phyloP scores from a whole-genome alignment of 108 stramenopile genomes.

The Mediolabrus comicus region DNA sequence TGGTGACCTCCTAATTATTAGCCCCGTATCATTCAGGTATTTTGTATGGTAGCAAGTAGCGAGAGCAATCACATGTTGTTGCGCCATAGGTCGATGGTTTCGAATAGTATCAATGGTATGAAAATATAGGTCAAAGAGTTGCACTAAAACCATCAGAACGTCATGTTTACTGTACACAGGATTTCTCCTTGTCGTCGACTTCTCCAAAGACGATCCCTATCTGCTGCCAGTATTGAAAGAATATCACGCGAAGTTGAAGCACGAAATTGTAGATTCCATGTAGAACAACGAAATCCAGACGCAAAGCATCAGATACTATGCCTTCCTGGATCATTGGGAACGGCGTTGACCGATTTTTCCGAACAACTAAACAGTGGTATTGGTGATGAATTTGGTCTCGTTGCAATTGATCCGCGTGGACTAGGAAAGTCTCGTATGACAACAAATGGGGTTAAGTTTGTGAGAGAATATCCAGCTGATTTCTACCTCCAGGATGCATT shows the following conservation, averaged over 20 bases:
- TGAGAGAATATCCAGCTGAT: conserved; percentile 19
- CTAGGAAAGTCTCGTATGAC: too few species aligned
- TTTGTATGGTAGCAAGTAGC: too few species aligned
- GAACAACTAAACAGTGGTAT: conserved; percentile 6
- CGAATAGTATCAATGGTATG: too few species aligned
- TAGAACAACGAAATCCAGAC: background rate
- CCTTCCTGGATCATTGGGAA: conserved; percentile 32
- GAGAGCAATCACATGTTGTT: too few species aligned
- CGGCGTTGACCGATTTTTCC: conserved; percentile 23
- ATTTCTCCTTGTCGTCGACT: background rate
- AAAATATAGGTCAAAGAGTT: too few species aligned
- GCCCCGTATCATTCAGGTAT: too few species aligned
- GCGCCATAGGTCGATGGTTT: too few species aligned
- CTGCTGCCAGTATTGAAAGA: background rate
- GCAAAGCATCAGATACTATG: too few species aligned
- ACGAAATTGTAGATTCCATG: background rate
- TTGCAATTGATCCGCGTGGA: conserved; percentile 28
- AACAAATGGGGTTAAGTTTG: background rate
- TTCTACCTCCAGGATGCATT: conserved; percentile 32
- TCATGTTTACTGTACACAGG: background rate
- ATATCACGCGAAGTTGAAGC: background rate
- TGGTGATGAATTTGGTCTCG: conserved; percentile 2
- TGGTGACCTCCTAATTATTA: too few species aligned
- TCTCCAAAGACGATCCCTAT: background rate
- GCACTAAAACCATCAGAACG: background rate